phyloP scores from a whole-genome alignment of 768 basidiomycete genomes.

The Harrya chromipes region DNA sequence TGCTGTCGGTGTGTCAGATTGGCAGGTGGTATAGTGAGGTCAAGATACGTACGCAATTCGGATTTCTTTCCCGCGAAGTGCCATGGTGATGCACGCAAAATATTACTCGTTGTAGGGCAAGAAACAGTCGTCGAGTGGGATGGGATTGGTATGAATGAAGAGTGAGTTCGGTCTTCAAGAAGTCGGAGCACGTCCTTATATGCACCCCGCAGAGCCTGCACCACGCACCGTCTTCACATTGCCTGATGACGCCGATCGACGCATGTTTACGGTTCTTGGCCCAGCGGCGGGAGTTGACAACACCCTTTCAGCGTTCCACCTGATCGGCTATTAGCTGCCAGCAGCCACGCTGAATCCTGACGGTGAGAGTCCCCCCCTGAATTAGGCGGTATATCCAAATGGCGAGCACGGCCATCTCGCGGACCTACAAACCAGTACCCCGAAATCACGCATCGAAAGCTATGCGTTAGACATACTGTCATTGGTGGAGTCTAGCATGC shows the following conservation, averaged over 20 bases:
- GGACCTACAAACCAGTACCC: slow-evolving; percentile 9
- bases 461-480: background rate
- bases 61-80: slow-evolving; percentile 27
- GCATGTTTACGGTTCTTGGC: slow-evolving; percentile 14
- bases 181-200: slow-evolving; percentile 14
- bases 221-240: slow-evolving; percentile 16
- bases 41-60: slow-evolving; percentile 29
- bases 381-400: slow-evolving; percentile 1
- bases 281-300: slow-evolving; percentile 4
- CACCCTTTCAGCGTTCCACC: slow-evolving; percentile 17
- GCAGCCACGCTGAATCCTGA: slow-evolving; percentile 28
- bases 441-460: background rate
- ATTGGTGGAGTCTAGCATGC: slow-evolving; percentile 3
- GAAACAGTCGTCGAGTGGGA: background rate
- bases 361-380: slow-evolving; percentile 10
- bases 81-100: slow-evolving; percentile 16
- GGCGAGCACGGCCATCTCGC: slow-evolving; percentile 19
- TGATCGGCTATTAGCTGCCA: slow-evolving; percentile 23
- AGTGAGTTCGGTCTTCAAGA: background rate
- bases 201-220: background rate
- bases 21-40: too few species aligned
- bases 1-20: slow-evolving; percentile 16
- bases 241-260: slow-evolving; percentile 5
- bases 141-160: background rate
- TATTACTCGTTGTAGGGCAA: background rate